Evolutionary conservation across 2,329 filamentous ascomycete genomes (phyloP).

Genomic region (Aspergillus sergii): DNA sequence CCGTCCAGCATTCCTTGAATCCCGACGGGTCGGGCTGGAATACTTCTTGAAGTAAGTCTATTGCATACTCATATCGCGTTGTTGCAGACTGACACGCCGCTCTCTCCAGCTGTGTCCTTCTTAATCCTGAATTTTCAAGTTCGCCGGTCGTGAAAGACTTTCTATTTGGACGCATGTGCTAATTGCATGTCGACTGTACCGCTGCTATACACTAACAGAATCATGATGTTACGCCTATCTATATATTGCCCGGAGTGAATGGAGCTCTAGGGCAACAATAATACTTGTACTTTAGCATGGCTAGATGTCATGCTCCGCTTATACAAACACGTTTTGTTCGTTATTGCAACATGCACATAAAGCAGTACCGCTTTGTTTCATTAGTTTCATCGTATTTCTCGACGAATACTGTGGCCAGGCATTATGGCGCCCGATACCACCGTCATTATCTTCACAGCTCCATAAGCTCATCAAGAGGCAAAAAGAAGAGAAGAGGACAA

Average conservation of each 20-base stretch:
- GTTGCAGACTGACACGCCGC: not conserved
- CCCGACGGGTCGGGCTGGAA: conserved; percentile 76
- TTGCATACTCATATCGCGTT: not conserved
- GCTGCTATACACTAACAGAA: not conserved
- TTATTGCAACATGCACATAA: not conserved
- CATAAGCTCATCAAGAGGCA: not conserved
- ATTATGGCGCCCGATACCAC: not conserved
- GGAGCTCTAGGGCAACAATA: not conserved
- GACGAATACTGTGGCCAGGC: not conserved
- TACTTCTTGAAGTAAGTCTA: conserved; percentile 86
- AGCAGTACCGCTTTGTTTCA: not conserved
- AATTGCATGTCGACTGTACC: not conserved
- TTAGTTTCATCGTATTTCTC: not conserved
- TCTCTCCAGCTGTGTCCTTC: conserved; percentile 71
- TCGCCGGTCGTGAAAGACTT: conserved; percentile 93
- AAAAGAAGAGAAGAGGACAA: not conserved
- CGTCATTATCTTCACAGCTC: not conserved
- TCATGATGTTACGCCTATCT: conserved; percentile 11
- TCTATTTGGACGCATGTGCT: conserved; percentile 60
- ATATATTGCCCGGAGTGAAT: conserved; percentile 5
- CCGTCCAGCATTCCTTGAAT: conserved; percentile 80
- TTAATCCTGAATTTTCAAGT: conserved; percentile 91
- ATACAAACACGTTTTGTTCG: not conserved
- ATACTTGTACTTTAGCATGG: not conserved
- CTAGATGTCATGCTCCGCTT: not conserved